Base-by-base conservation (phyloP, 169 alveolate species). In the Neospora caninum region DNA sequence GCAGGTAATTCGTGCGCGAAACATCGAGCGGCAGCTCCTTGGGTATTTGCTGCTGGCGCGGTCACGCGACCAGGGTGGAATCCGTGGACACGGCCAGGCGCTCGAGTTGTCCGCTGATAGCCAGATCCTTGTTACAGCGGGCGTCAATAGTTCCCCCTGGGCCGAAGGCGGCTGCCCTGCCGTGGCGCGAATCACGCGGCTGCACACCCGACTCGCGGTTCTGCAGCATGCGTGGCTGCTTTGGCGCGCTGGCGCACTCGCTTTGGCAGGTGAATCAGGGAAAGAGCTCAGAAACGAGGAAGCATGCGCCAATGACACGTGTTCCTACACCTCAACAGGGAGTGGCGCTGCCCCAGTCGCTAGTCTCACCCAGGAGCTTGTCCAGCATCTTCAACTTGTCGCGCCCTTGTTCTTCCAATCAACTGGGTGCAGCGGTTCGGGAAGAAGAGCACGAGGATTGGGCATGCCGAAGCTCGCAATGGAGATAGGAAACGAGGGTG, bases 21-120 rank as follows among this genome's bases (percentile, higher is more conserved):
- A 78, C 86, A n/a, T 78, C 45, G 86, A 78, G 45, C 86, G 86
- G 39, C 86, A n/a, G 39, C 45, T 78, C 39, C 86, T 78, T 10
- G 18, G n/a, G 45, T 38, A 16, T n/a, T n/a, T 78, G 27, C n/a
- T 78, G 49, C 82, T 29, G 86, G 45, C 49, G 39, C 39, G 20
- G 4, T n/a, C 86, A 0, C 39, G 45, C 45, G 86, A 78, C 39
- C 86, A 64, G 58, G 58, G 13, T 13, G 58, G 58, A 49, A 13
- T 49, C 58, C 4, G 58, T 49, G 58, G 58, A 49, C 58, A 49
- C 58, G 13, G 58, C 13, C 58, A 64, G 73, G n/a, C 20, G 73
- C 73, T 27, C 7, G 73, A 27, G 34, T 64, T 29, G 73, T 10
- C 73, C 73, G 73, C 31, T 10, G 34, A 64, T 64, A 49, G 58